Evolutionary conservation across 352 stramenopile genomes (phyloP).

Genomic region (Pythium dissimile): DNA sequence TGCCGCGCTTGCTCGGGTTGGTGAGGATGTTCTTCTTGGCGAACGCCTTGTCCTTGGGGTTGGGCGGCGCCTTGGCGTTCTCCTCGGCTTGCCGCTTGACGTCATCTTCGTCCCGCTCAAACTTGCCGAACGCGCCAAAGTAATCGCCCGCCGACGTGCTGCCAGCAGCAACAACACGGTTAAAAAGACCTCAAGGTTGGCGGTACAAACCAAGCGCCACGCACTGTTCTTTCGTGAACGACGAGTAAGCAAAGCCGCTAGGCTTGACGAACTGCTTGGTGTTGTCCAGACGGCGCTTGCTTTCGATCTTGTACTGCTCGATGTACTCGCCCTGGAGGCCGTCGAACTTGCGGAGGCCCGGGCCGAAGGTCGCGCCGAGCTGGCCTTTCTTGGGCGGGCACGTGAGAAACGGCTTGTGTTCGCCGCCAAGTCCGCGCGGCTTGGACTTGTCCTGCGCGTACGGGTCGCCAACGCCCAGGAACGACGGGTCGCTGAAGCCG

Average conservation of each 20-base stretch:
- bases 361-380: slow-evolving; percentile 56
- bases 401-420: slow-evolving; percentile 72
- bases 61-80: slow-evolving; percentile 31
- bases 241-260: slow-evolving; percentile 66
- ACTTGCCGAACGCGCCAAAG: slow-evolving; percentile 65
- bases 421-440: slow-evolving; percentile 46
- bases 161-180: background rate
- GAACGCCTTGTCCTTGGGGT: slow-evolving; percentile 62
- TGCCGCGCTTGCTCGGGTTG: slow-evolving; percentile 56
- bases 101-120: slow-evolving; percentile 60
- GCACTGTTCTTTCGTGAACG: slow-evolving; percentile 54
- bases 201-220: slow-evolving; percentile 1
- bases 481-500: slow-evolving; percentile 73
- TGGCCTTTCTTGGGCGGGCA: slow-evolving; percentile 65
- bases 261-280: slow-evolving; percentile 66
- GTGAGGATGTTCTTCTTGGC: slow-evolving; percentile 72
- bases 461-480: slow-evolving; percentile 59
- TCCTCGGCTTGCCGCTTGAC: slow-evolving; percentile 46
- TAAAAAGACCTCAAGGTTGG: too few species aligned
- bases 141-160: slow-evolving; percentile 67
- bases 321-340: slow-evolving; percentile 53
- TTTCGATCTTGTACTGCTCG: slow-evolving; percentile 70
- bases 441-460: slow-evolving; percentile 44
- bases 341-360: slow-evolving; percentile 60
- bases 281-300: slow-evolving; percentile 64